Base-by-base conservation (phyloP, 345 rosid genomes). In the Clausena lansium region DNA sequence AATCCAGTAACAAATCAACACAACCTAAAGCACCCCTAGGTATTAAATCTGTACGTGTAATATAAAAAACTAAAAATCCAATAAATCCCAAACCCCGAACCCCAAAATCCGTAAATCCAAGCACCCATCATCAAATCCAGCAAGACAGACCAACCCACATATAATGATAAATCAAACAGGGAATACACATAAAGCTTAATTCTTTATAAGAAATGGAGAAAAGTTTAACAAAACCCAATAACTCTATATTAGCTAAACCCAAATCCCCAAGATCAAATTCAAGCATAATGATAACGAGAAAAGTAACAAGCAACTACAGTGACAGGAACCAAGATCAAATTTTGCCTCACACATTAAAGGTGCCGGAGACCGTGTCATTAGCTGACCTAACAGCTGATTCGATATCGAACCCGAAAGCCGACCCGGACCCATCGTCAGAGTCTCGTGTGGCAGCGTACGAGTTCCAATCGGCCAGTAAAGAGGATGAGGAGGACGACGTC, bases 361-460 rank as follows among this genome's bases (percentile, higher is more conserved):
- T 90, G 54, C 95, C 98, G 47, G 92, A 60, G 81, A 95, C 91
- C 55, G 91, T 86, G 74, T 91, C 94, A 78, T 87, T 87, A 74
- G 98, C 92, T 65, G 97, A 89, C 82, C 94, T 85, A 82, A 92
- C 92, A 36, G 98, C 95, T 50, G 97, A 71, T 88, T 91, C 97
- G 59, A 94, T 85, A 82, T 92, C 97, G 76, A 94, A 92, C 4
- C 88, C 93, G 19, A 85, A 84, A 67, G 81, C 86, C 28, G 85
- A n/a, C 5, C 81, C 74, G 27, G 78, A 80, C 57, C 79, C 74
- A 27, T 85, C 91, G 2, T 83, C 87, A 57, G 86, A 50, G 32
- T 88, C 89, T 73, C 86, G 83, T 8, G 97, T 73, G 10, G 94
- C 84, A 45, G 97, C 87, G 80, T 94, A 94, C 1, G 97, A 84